Evolutionary conservation across 371 early-diverging fungal genomes (phyloP).

Genomic region (Capillidium heterosporum): DNA sequence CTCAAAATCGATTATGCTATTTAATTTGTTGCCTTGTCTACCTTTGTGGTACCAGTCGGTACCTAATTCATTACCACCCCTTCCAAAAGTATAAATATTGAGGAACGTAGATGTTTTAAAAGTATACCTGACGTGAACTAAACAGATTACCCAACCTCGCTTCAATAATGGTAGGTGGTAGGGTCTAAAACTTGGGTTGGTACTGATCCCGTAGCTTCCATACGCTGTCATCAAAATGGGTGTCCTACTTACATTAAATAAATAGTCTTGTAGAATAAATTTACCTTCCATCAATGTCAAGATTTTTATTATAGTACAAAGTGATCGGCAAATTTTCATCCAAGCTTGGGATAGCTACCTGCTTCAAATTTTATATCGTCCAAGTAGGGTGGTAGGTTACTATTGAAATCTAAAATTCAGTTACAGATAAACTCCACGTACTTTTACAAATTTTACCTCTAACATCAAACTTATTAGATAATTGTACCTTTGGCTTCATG

Average conservation of each 20-base stretch:
- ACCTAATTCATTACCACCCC: conserved; percentile 74
- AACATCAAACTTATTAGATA: too few species aligned
- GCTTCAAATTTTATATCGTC: too few species aligned
- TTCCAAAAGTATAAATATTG: conserved; percentile 4
- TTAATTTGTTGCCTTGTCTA: conserved; percentile 22
- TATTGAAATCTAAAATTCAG: too few species aligned
- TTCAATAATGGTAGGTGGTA: conserved; percentile 56
- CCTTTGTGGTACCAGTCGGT: conserved; percentile 56
- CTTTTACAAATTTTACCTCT: too few species aligned
- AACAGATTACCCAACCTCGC: conserved; percentile 63
- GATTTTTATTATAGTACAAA: conserved; percentile 31
- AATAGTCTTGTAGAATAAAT: conserved; percentile 8
- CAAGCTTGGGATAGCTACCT: too few species aligned
- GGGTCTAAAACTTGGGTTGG: conserved; percentile 64
- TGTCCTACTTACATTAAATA: conserved; percentile 15
- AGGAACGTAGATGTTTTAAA: background rate
- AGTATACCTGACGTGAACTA: conserved; percentile 61
- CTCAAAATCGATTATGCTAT: conserved; percentile 28
- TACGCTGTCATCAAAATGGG: conserved; percentile 60
- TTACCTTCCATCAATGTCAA: conserved; percentile 25
- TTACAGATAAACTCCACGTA: too few species aligned
- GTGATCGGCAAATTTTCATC: conserved; percentile 37
- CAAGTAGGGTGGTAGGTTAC: too few species aligned
- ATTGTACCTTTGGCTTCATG: too few species aligned
- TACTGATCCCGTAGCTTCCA: conserved; percentile 67